Evolutionary conservation across 1,284 basidiomycete genomes (phyloP).

Genomic region (Ustilago nuda): DNA sequence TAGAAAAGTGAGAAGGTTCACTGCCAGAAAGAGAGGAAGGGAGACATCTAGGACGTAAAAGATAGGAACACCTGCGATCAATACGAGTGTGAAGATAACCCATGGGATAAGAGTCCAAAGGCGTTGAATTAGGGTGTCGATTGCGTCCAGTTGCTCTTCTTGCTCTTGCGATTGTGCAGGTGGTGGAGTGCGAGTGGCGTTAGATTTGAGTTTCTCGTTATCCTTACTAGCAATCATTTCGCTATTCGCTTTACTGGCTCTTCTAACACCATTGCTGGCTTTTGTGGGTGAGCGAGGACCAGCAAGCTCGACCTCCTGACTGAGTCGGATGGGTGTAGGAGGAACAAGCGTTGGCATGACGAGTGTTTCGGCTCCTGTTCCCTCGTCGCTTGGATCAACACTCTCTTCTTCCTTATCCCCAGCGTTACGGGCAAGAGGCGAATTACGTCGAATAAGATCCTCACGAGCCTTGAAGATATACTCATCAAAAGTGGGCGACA

Average conservation of each 20-base stretch:
- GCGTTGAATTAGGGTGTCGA: conserved; percentile 50
- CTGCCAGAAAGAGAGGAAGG: conserved; percentile 55
- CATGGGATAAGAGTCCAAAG: conserved; percentile 51
- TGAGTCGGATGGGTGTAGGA: conserved; percentile 11
- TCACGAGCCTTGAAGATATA: conserved; percentile 24
- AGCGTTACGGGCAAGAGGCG: background rate
- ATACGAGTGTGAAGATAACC: conserved; percentile 32
- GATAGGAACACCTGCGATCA: conserved; percentile 55
- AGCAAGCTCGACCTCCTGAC: conserved; percentile 3
- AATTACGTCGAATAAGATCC: conserved; percentile 11
- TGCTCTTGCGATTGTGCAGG: background rate
- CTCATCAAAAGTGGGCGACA: conserved; percentile 36
- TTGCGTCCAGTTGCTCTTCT: conserved; percentile 35
- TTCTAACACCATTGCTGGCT: background rate
- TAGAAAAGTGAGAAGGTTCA: conserved; percentile 61
- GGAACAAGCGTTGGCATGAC: conserved; percentile 29
- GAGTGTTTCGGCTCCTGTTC: conserved; percentile 13
- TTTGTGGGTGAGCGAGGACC: background rate
- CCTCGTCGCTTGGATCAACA: conserved; percentile 2
- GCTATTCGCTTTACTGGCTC: conserved; percentile 33
- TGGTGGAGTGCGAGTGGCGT: background rate
- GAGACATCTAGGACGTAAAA: conserved; percentile 56
- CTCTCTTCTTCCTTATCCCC: background rate
- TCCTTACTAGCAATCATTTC: conserved; percentile 18
- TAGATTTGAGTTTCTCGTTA: conserved; percentile 2